Evolutionary conservation across 2,329 filamentous ascomycete species (phyloP).

Genomic region (Oidium heveae): DNA sequence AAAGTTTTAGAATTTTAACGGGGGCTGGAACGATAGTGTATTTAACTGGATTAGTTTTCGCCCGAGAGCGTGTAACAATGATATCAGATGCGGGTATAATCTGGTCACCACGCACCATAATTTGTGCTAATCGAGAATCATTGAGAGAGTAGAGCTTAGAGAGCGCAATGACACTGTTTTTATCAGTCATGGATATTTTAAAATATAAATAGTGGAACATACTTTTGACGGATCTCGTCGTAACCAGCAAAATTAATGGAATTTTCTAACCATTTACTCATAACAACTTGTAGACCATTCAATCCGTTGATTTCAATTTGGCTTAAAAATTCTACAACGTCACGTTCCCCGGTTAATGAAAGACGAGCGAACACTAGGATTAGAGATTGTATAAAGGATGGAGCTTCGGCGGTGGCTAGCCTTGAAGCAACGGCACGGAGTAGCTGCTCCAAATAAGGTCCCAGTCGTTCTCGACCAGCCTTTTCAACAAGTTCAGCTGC

Average conservation of each 20-base stretch:
- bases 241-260: slow-evolving; percentile 95
- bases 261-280: slow-evolving; percentile 93
- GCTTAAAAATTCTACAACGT: slow-evolving; percentile 78
- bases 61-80: slow-evolving; percentile 84
- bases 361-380: slow-evolving; percentile 87
- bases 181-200: slow-evolving; percentile 12
- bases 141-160: slow-evolving; percentile 77
- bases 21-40: slow-evolving; percentile 71
- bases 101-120: slow-evolving; percentile 75
- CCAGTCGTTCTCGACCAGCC: slow-evolving; percentile 71
- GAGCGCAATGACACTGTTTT: slow-evolving; percentile 56
- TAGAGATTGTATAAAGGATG: slow-evolving; percentile 81
- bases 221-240: slow-evolving; percentile 93
- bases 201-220: slow-evolving; percentile 15
- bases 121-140: slow-evolving; percentile 52
- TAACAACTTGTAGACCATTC: slow-evolving; percentile 67
- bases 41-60: slow-evolving; percentile 63
- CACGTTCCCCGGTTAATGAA: slow-evolving; percentile 58
- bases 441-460: slow-evolving; percentile 70
- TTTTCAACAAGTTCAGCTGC: slow-evolving; percentile 91
- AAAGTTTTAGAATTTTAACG: slow-evolving; percentile 86
- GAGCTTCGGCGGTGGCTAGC: slow-evolving; percentile 56
- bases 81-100: slow-evolving; percentile 54
- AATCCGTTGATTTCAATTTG: slow-evolving; percentile 57
- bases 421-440: slow-evolving; percentile 71